Base-by-base conservation (phyloP, 2,329 filamentous ascomycete genomes). In the Plectosphaerella cucumerina region DNA sequence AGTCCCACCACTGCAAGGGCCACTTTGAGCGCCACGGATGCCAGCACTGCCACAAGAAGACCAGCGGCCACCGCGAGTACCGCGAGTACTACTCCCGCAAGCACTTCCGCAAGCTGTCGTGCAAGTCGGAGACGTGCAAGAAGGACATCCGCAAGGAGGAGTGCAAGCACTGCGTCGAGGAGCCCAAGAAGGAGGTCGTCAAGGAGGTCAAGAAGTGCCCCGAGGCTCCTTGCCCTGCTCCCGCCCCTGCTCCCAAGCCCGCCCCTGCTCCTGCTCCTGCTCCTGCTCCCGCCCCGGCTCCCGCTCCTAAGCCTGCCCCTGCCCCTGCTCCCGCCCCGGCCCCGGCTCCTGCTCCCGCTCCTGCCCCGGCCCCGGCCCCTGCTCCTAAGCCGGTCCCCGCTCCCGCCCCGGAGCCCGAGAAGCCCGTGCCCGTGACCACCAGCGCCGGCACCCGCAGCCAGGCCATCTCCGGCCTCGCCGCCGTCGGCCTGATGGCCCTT, bases 371-470 rank as follows among this genome's bases (percentile, higher is more conserved):
- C 9, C 43, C 44, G n/a, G n/a, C 41, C 5, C 47, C 50, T 4
- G 43, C 47, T 3, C 23, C 47, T 8, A 26, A 49, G 20, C 47
- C 50, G 6, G 22, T 35, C 8, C n/a, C 39, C 4, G 41, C 47
- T 14, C 49, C 52, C 3, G 47, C 49, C n/a, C 44, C 48, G 2
- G 37, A 50, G 26, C n/a, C 35, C 42, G 43, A 31, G 41, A 20
- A 11, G 10, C 53, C 53, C 5, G 22, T 46, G 22, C 49, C 26
- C 11, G 54, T 56, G n/a, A 21, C 23, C 21, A 47, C 44, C 26
- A 53, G 53, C 5, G 45, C 42, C 17, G 48, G 53, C 46, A 47
- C 37, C 50, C 49, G 33, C 45, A 12, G 50, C 44, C 37, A 56
- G 42, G 47, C 45, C 17, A 15, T 48, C 6, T 41, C 52, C 31